Percentiles rank a stretch among this genome's conserved stretches.
Evolutionary conservation across 805 yeast genomes (phyloP).

Genomic region (Kodamaea sagamina): DNA sequence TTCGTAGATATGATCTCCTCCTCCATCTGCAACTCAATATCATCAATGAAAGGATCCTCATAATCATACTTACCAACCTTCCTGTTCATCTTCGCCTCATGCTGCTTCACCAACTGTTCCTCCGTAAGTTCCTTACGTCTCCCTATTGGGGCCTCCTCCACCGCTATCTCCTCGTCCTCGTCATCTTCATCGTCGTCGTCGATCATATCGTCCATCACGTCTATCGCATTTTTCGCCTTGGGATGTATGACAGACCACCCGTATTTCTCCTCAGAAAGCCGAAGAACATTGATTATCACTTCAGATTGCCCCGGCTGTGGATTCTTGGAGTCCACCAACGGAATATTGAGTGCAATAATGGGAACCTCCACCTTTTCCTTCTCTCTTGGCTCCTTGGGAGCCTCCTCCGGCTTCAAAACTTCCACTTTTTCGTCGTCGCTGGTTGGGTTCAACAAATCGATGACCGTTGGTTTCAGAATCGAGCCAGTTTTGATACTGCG

Average conservation of each 20-base stretch:
- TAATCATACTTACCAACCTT: constrained; percentile 89
- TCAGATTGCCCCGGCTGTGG: constrained; percentile 61
- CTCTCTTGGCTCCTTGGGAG: constrained; percentile 2
- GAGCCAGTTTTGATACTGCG: constrained; percentile 5
- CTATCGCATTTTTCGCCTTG: constrained; percentile 57
- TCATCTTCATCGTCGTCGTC: constrained; percentile 54
- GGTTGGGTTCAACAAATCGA: constrained; percentile 18
- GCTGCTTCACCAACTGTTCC: constrained; percentile 47
- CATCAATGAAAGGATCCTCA: constrained; percentile 96
- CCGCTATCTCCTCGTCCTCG: constrained; percentile 35
- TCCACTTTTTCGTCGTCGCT: constrained; percentile 15
- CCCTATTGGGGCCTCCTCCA: constrained; percentile 20
- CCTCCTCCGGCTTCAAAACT: constrained; percentile 14
- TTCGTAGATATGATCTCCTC: constrained; percentile 89
- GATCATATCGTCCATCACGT: constrained; percentile 48
- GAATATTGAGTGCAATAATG: constrained; percentile 57
- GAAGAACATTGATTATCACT: constrained; percentile 68
- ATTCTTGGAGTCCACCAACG: constrained; percentile 46
- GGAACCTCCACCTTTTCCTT: constrained; percentile 29
- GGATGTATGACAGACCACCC: constrained; percentile 78
- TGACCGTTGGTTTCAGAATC: constrained; percentile 22
- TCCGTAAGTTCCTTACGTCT: constrained; percentile 35
- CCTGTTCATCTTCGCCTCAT: constrained; percentile 55
- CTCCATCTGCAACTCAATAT: constrained; percentile 87
- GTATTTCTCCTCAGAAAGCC: constrained; percentile 78